Conservation (phyloP, 768 basidiomycete species). For the Macrolepiota albuminosa region DNA sequence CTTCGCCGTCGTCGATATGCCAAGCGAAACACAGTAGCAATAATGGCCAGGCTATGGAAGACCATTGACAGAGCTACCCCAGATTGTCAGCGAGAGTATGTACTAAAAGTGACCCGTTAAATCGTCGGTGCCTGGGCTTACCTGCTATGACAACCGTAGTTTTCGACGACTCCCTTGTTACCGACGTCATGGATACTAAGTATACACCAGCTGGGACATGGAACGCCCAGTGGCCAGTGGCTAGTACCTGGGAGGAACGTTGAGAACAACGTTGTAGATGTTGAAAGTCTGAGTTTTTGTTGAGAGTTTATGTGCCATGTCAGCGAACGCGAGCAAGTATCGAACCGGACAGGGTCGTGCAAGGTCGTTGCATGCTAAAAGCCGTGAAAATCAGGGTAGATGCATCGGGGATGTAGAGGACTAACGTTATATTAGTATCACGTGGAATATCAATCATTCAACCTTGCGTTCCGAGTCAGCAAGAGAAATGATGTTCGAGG, state of each 20-base stretch:
- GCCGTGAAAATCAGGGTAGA: not conserved
- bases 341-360: not conserved
- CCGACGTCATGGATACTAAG: not conserved
- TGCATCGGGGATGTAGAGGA: not conserved
- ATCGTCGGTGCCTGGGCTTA: not conserved
- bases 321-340: not conserved
- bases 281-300: not conserved
- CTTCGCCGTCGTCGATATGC: slow-evolving; percentile 4
- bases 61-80: not conserved
- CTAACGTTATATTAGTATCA: not conserved
- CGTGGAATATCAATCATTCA: not conserved
- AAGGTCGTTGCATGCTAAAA: not conserved
- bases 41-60: slow-evolving; percentile 7
- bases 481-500: not conserved
- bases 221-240: not conserved
- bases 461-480: not conserved
- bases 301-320: not conserved
- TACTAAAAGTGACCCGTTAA: not conserved
- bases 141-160: not conserved
- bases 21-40: slow-evolving; percentile 8
- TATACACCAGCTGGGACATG: not conserved
- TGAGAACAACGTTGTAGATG: not conserved
- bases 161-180: not conserved
- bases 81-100: not conserved
- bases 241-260: not conserved